Conservation (phyloP, 1,284 basidiomycete species). For the Caloboletus firmus region DNA sequence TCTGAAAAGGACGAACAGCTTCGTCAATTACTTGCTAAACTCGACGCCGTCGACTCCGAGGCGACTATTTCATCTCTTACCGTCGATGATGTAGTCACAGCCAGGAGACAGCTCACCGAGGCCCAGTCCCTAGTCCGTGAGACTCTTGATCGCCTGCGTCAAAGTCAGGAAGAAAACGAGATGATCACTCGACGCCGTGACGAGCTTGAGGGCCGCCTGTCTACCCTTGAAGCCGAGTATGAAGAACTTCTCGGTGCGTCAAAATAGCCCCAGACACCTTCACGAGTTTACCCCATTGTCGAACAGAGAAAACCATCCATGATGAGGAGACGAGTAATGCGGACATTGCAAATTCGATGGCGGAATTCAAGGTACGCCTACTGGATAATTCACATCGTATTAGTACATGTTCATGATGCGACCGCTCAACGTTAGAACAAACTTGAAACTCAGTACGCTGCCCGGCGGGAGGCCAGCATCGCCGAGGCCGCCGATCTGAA, state of each 20-base stretch:
- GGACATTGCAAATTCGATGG: conserved; percentile 78
- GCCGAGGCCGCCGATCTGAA: conserved; percentile 89
- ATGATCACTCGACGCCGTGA: conserved; percentile 80
- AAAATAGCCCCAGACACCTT: conserved; percentile 8
- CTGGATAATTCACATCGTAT: conserved; percentile 7
- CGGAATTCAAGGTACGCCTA: conserved; percentile 81
- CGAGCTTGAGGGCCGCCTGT: conserved; percentile 84
- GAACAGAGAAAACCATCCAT: conserved; percentile 78
- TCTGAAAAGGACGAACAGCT: conserved; percentile 94
- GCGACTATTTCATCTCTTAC: conserved; percentile 58
- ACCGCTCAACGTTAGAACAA: conserved; percentile 61
- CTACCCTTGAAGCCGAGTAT: conserved; percentile 87
- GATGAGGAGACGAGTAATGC: conserved; percentile 81
- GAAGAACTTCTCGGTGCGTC: conserved; percentile 88
- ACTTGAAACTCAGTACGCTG: conserved; percentile 90
- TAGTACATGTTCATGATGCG: conserved; percentile 6
- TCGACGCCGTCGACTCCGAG: conserved; percentile 74
- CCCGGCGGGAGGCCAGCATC: conserved; percentile 87
- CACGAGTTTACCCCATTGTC: conserved; percentile 13
- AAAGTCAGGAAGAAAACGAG: conserved; percentile 92
- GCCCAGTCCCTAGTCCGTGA: conserved; percentile 85
- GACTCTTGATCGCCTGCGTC: conserved; percentile 85
- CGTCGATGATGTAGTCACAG: conserved; percentile 74
- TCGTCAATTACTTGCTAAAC: conserved; percentile 77
- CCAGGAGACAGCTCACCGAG: conserved; percentile 88